Percentiles rank a stretch among this genome's conserved stretches.
These are phyloP conservation scores for Pythium brachiatum DNA, from an alignment of 352 stramenopile genomes.

Conservation along the genomic window DNA sequence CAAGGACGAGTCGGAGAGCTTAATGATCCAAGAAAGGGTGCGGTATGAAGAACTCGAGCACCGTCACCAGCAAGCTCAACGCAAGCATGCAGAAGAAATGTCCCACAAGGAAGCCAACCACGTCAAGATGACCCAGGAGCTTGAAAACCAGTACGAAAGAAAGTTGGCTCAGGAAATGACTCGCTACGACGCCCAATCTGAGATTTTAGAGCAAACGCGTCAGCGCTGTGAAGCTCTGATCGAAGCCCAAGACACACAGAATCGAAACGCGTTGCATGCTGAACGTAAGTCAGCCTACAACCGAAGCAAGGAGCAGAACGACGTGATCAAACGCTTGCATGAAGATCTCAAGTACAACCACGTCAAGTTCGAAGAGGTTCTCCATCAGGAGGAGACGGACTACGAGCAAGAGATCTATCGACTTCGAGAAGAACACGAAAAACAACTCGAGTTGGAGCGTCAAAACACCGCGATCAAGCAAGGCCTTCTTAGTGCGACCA, in stretches of 20 bases:
- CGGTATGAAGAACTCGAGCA: slow-evolving; percentile 81
- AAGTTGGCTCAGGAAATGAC: slow-evolving; percentile 88
- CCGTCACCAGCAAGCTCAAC: slow-evolving; percentile 56
- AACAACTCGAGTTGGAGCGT: slow-evolving; percentile 62
- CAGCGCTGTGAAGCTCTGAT: slow-evolving; percentile 88
- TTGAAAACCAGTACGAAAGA: slow-evolving; percentile 93
- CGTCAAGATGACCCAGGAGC: slow-evolving; percentile 83
- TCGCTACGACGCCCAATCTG: slow-evolving; percentile 84
- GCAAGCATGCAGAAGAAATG: slow-evolving; percentile 80
- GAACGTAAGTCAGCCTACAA: slow-evolving; percentile 65
- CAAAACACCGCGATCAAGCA: slow-evolving; percentile 83
- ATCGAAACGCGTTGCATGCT: slow-evolving; percentile 51
- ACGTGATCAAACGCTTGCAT: slow-evolving; percentile 81
- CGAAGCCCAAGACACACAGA: slow-evolving; percentile 72
- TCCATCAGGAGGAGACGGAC: slow-evolving; percentile 77
- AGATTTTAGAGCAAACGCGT: slow-evolving; percentile 86
- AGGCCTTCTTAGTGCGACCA: slow-evolving; percentile 70
- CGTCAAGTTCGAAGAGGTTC: slow-evolving; percentile 80
- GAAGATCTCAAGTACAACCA: slow-evolving; percentile 87
- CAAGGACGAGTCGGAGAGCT: slow-evolving; percentile 73
- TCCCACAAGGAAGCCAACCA: slow-evolving; percentile 71
- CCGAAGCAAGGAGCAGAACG: slow-evolving; percentile 74
- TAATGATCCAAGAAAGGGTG: slow-evolving; percentile 73
- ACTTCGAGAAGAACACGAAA: slow-evolving; percentile 53
- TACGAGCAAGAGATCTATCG: slow-evolving; percentile 77